phyloP scores from a whole-genome alignment of 768 basidiomycete species.

The Naganishia vaughanmartiniae region DNA sequence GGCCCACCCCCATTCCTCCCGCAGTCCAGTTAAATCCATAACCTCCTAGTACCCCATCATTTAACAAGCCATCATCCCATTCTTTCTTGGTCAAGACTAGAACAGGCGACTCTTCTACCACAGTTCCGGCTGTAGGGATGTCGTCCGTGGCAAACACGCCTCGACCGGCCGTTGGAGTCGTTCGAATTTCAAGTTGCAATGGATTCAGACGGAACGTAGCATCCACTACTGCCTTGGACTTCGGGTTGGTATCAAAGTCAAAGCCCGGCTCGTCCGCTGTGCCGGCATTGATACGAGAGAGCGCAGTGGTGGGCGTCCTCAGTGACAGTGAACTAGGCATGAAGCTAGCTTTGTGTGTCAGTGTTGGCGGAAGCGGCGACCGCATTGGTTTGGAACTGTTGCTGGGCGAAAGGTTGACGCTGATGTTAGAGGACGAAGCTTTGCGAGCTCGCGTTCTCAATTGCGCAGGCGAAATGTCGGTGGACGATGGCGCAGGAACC shows the following conservation, averaged over 20 bases:
- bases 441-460: conserved; percentile 7
- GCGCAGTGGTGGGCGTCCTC: conserved; percentile 18
- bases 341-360: conserved; percentile 18
- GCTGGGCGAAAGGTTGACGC: conserved; percentile 18
- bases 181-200: conserved; percentile 42
- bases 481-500: conserved; percentile 6
- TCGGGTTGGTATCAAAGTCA: conserved; percentile 18
- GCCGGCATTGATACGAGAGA: conserved; percentile 21
- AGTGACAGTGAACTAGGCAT: conserved; percentile 15
- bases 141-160: conserved; percentile 57
- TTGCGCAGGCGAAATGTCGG: background rate
- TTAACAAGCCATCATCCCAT: conserved; percentile 53
- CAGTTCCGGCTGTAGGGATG: conserved; percentile 59
- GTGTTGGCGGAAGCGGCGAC: conserved; percentile 12
- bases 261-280: conserved; percentile 14
- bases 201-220: conserved; percentile 40
- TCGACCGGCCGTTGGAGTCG: conserved; percentile 44
- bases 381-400: background rate
- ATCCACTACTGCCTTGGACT: background rate
- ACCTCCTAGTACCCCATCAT: conserved; percentile 44
- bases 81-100: conserved; percentile 70
- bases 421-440: conserved; percentile 18
- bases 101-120: conserved; percentile 83
- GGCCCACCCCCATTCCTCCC: conserved; percentile 47
- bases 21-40: conserved; percentile 50